Evolutionary conservation across 805 yeast species (phyloP).

Genomic region (Zygosaccharomyces bisporus): DNA sequence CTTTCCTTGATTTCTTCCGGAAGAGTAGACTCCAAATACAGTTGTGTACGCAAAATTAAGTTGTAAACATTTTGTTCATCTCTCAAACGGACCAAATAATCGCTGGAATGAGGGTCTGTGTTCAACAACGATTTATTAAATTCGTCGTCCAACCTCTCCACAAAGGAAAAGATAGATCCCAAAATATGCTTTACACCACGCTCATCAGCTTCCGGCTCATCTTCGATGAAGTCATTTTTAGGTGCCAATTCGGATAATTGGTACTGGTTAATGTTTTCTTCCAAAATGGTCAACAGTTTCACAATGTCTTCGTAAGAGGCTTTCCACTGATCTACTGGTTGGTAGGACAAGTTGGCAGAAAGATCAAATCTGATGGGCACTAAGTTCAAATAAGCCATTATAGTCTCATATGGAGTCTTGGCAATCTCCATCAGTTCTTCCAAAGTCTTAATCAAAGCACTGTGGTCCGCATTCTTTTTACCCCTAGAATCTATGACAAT

Average conservation of each 20-base stretch:
- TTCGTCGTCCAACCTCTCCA: conserved; percentile 95
- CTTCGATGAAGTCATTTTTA: conserved; percentile 67
- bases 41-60: conserved; percentile 77
- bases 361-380: conserved; percentile 87
- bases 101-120: conserved; percentile 93
- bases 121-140: conserved; percentile 80
- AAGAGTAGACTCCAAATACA: conserved; percentile 69
- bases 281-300: conserved; percentile 63
- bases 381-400: conserved; percentile 72
- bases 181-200: conserved; percentile 67
- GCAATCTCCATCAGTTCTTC: conserved; percentile 57
- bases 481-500: conserved; percentile 86
- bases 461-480: conserved; percentile 84
- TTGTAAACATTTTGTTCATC: conserved; percentile 78
- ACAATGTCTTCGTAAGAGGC: conserved; percentile 59
- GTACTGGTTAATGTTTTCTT: conserved; percentile 52
- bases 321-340: conserved; percentile 82
- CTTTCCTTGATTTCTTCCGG: conserved; percentile 47
- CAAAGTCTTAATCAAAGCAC: conserved; percentile 68
- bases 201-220: conserved; percentile 60
- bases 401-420: conserved; percentile 64
- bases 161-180: conserved; percentile 81
- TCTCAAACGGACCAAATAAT: conserved; percentile 83
- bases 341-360: conserved; percentile 58
- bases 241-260: conserved; percentile 74